Base-by-base conservation (phyloP, 768 basidiomycete species). In the Russula earlei region DNA sequence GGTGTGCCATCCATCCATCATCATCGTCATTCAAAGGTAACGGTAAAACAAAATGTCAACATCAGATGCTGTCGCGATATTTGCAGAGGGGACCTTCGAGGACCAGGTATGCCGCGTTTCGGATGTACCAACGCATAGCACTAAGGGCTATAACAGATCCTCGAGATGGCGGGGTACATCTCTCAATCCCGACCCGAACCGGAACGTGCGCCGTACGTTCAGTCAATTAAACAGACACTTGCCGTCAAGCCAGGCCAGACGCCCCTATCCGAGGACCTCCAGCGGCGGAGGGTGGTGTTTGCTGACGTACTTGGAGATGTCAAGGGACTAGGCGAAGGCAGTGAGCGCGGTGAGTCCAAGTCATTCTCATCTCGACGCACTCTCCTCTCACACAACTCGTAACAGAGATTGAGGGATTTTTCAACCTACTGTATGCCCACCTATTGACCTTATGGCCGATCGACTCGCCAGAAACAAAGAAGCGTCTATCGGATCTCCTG, bases 61-160 rank as follows among this genome's bases (percentile, higher is more conserved):
- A 61, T 75, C 84, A 63, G 89, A 91, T 72, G 86, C 87, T 38
- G 75, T 91, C 54, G 83, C 89, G 56, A 81, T 91, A 62, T 91
- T 90, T 66, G 83, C 86, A 19, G 90, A 93, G 71, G 90, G 90
- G 49, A 91, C 89, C 1, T 91, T 87, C 63, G 84, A 86, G 67
- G 90, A 93, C 69, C 87, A 91, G 81, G 88, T 49, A 22, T 42
- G 12, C 15, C 19, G 33, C 36, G 25, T 36, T 14, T 31, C 27
- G 3, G 1, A 19, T n/a, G 44, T 48, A 20, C 34, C 46, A 34
- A n/a, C 50, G 24, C 11, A 25, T 22, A 12, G 27, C 8, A 34
- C 55, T 46, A 5, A 58, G n/a, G 24, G 25, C 4, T 14, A 29
- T 43, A 22, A 25, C 57, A 93, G 86, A 79, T 90, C 65, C 78